Evolutionary conservation across 1,284 basidiomycete genomes (phyloP).

Genomic region (Cryptococcus wingfieldii): DNA sequence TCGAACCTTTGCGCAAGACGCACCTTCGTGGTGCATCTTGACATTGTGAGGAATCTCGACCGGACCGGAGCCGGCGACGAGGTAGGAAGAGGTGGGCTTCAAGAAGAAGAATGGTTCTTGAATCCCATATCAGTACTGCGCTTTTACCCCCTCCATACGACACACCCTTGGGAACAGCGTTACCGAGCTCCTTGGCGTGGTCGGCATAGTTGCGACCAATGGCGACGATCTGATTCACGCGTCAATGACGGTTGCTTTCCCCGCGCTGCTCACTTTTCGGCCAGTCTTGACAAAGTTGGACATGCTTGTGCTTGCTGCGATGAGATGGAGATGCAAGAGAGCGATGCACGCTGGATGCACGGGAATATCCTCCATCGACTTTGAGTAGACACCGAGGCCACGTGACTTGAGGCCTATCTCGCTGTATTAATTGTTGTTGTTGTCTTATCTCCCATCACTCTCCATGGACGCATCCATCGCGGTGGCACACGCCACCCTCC

Average conservation of each 20-base stretch:
- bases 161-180: constrained; percentile 67
- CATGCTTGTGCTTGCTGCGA: constrained; percentile 23
- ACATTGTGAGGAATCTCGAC: constrained; percentile 85
- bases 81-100: constrained; percentile 88
- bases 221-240: constrained; percentile 62
- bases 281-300: constrained; percentile 41
- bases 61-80: constrained; percentile 61
- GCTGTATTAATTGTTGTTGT: too few relatives aligned
- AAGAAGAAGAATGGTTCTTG: constrained; percentile 95
- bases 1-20: constrained; percentile 13
- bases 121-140: neutral
- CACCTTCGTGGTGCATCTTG: constrained; percentile 85
- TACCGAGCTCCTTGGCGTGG: constrained; percentile 88
- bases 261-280: constrained; percentile 49
- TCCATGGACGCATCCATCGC: neutral
- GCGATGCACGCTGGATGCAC: too few relatives aligned
- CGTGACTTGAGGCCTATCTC: neutral
- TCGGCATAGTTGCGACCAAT: constrained; percentile 67
- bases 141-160: neutral
- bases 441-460: neutral
- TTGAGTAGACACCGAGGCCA: neutral
- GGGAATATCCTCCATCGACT: too few relatives aligned
- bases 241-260: neutral
- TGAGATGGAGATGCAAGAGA: neutral
- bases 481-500: constrained; percentile 11